A percentile compares a stretch with the other conserved stretches of the same genome.
Evolutionary conservation across 495 filamentous ascomycete genomes (phyloP).

Genomic region (Xylaria acuta): DNA sequence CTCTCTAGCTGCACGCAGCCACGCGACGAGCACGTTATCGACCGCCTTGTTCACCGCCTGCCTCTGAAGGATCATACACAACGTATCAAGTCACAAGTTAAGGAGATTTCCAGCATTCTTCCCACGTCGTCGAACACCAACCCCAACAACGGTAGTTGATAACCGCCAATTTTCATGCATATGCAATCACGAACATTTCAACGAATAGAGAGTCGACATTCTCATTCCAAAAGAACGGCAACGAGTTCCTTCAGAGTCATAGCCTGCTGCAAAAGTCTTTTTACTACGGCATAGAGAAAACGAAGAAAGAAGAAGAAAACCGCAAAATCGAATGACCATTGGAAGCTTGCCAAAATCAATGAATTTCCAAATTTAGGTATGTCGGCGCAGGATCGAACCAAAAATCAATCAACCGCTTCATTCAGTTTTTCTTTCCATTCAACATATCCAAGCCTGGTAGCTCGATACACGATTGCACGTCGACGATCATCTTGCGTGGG

Average conservation of each 20-base stretch:
- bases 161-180: background rate
- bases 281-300: background rate
- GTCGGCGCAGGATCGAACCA: background rate
- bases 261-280: background rate
- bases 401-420: background rate
- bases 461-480: background rate
- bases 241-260: background rate
- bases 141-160: background rate
- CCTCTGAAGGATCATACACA: slow-evolving; percentile 2
- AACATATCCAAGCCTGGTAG: background rate
- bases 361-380: background rate
- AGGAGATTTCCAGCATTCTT: slow-evolving; percentile 1
- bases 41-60: slow-evolving; percentile 13
- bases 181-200: background rate
- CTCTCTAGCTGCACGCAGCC: slow-evolving; percentile 5
- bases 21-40: slow-evolving; percentile 11
- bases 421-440: background rate
- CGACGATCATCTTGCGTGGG: background rate
- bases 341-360: background rate
- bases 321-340: background rate
- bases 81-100: slow-evolving; percentile 1
- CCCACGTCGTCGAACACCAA: background rate
- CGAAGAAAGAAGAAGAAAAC: background rate
- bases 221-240: background rate
- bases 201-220: background rate